These are phyloP conservation scores for Vaccinium darrowii DNA, from an alignment of 148 eudicot genomes.

Conservation along the genomic window DNA sequence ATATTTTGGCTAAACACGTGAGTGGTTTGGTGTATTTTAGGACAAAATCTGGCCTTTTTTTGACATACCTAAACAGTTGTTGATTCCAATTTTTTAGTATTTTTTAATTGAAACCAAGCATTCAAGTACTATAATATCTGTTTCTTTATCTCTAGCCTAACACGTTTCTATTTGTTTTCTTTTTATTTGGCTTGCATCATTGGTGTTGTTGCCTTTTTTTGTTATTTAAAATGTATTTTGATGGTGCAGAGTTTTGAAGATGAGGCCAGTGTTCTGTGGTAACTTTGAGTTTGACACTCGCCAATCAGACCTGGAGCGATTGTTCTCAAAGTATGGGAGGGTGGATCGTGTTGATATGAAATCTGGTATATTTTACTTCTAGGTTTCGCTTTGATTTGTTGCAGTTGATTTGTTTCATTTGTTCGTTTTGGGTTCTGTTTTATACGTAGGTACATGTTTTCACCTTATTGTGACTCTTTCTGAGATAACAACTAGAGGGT, in stretches of 20 bases:
- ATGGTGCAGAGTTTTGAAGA: conserved; percentile 18
- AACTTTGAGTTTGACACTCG: conserved; percentile 83
- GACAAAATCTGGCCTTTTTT: no score
- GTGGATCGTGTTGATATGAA: conserved; percentile 93
- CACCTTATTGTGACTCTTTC: background rate
- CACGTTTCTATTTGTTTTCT: background rate
- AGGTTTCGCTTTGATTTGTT: background rate
- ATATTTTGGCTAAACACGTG: no score
- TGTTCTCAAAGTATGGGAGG: conserved; percentile 77
- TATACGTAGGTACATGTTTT: background rate
- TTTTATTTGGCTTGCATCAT: background rate
- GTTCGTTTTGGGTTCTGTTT: background rate
- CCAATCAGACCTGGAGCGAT: conserved; percentile 72
- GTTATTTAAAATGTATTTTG: background rate
- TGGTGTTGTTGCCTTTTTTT: background rate
- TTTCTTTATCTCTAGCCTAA: background rate
- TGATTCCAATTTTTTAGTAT: background rate
- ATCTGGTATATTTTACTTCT: conserved; percentile 52
- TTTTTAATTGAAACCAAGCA: background rate
- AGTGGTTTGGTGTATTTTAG: no score
- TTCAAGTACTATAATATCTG: background rate
- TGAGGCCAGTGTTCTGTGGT: conserved; percentile 81
- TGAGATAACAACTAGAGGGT: background rate
- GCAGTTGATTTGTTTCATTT: background rate
- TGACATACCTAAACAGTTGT: background rate